Percentiles rank a stretch among this genome's conserved stretches.
phyloP scores from a whole-genome alignment of 495 filamentous ascomycete species.

The Pseudevernia furfuracea region DNA sequence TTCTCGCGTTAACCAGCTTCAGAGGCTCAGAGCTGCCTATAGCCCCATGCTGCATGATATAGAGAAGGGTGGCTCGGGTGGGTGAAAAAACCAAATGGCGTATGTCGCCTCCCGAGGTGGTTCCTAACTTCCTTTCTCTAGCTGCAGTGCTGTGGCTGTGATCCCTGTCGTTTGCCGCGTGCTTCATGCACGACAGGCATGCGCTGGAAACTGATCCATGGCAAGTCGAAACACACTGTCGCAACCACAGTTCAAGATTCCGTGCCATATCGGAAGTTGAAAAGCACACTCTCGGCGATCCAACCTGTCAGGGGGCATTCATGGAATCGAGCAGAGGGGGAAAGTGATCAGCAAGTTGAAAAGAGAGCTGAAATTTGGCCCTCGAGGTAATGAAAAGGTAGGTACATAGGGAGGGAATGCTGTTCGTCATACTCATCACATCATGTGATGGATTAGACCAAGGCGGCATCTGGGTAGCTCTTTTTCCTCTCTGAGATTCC shows the following conservation, averaged over 20 bases:
- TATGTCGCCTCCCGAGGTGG: slow-evolving; percentile 11
- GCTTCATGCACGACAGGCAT: slow-evolving; percentile 20
- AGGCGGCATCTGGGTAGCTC: neutral
- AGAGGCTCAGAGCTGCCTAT: neutral
- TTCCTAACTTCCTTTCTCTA: slow-evolving; percentile 7
- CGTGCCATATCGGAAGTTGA: neutral
- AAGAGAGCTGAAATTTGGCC: neutral
- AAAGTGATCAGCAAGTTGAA: neutral
- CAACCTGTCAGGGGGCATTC: too few species aligned
- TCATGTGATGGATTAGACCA: neutral
- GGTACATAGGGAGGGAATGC: neutral
- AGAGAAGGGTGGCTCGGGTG: neutral
- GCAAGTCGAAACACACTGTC: neutral
- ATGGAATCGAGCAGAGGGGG: neutral
- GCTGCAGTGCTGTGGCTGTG: slow-evolving; percentile 11
- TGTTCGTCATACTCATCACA: too few species aligned
- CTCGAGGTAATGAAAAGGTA: neutral
- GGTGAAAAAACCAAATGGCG: neutral
- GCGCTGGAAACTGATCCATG: slow-evolving; percentile 2
- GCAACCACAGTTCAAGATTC: neutral
- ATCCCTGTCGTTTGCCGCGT: slow-evolving; percentile 20
- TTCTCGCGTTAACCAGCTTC: neutral
- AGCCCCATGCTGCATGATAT: too few species aligned
- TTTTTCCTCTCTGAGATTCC: neutral
- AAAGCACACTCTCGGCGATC: neutral